Evolutionary conservation across 2,329 filamentous ascomycete genomes (phyloP).

Genomic region (Shiraia bambusicola): DNA sequence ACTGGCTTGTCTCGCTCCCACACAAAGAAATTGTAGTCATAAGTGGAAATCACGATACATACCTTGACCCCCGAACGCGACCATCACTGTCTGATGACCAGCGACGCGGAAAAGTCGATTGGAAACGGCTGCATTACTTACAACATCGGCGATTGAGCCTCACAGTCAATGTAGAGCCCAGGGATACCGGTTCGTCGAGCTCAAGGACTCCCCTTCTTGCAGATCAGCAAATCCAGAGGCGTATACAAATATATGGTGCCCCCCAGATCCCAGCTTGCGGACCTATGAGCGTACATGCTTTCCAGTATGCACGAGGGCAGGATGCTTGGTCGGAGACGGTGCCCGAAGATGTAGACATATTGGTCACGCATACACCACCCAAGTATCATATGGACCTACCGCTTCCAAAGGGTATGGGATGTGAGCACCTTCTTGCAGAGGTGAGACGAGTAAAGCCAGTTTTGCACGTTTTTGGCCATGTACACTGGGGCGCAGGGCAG

Average conservation of each 20-base stretch:
- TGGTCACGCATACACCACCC: constrained; percentile 81
- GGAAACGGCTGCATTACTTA: constrained; percentile 72
- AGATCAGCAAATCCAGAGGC: constrained; percentile 43
- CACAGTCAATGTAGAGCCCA: constrained; percentile 43
- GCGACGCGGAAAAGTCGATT: constrained; percentile 59
- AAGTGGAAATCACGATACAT: constrained; percentile 86
- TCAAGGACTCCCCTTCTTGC: constrained; percentile 25
- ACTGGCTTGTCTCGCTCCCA: constrained; percentile 76
- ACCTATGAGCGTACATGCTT: constrained; percentile 66
- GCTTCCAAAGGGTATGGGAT: constrained; percentile 64
- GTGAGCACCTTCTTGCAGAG: constrained; percentile 69
- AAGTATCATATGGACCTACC: constrained; percentile 68
- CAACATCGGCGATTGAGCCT: constrained; percentile 68
- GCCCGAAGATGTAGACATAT: constrained; percentile 71
- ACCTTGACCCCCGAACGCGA: constrained; percentile 70
- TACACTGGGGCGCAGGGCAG: constrained; percentile 73
- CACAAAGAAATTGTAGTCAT: constrained; percentile 81
- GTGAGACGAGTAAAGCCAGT: constrained; percentile 72
- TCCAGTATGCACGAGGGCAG: constrained; percentile 67
- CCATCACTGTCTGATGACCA: constrained; percentile 54
- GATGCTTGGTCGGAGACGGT: constrained; percentile 74
- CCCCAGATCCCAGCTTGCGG: constrained; percentile 78
- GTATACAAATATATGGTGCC: constrained; percentile 74
- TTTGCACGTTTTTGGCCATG: constrained; percentile 82
- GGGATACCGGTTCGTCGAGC: constrained; percentile 3